Conservation (phyloP, 345 rosid genomes). For the Euphorbia lathyris region DNA sequence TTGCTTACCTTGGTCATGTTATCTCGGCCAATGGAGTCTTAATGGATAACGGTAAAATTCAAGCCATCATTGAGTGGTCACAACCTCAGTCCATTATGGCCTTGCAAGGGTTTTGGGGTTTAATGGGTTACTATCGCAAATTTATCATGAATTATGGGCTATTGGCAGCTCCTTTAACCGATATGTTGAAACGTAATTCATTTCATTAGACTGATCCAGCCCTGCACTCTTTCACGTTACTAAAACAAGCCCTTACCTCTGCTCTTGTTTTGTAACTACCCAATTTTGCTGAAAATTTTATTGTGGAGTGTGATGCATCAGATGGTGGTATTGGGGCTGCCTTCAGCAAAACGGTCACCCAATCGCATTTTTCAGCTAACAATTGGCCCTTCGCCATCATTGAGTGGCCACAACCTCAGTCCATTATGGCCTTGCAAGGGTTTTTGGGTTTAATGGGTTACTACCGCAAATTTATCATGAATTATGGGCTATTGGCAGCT, state of each 20-base stretch:
- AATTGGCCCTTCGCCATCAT: too few species aligned
- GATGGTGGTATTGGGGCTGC: not conserved
- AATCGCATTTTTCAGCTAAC: not conserved
- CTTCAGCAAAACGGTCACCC: not conserved
- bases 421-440: not conserved
- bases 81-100: not conserved
- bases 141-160: not conserved
- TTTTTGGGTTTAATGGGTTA: not conserved
- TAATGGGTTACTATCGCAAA: not conserved
- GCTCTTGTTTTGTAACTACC: not conserved
- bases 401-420: not conserved
- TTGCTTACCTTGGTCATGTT: not conserved
- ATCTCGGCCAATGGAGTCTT: not conserved
- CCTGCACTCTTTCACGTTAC: not conserved
- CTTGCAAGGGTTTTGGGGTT: not conserved
- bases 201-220: not conserved
- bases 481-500: not conserved
- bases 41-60: not conserved
- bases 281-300: not conserved
- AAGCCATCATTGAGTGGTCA: not conserved
- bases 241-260: not conserved
- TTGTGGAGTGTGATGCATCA: constrained; percentile 5
- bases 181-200: not conserved
- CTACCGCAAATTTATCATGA: not conserved
- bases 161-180: not conserved